Base-by-base conservation (phyloP, 257 asterid genomes). In the Rauvolfia tetraphylla region DNA sequence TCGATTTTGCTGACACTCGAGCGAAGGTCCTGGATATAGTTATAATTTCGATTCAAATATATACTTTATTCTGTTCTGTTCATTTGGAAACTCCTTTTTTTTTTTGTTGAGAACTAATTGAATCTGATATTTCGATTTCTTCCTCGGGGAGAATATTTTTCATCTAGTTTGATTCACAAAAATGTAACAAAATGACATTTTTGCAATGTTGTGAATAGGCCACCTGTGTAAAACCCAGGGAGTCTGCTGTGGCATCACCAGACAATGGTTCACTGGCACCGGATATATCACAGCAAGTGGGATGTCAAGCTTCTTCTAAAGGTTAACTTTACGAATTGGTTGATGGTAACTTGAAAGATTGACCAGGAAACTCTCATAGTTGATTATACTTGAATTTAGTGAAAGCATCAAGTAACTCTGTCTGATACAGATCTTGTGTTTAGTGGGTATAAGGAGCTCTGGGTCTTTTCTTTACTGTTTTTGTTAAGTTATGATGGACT, bases 241-340 rank as follows among this genome's bases (percentile, higher is more conserved):
- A 41, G 46, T 41, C 46, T 46, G 80, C 83, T 36, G 82, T 81
- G 10, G 76, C 65, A 27, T 85, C 71, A 31, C 74, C 89, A 20
- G 95, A 84, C 76, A 68, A 79, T 71, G 86, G 86, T 38, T 77
- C 93, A 56, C 87, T 85, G 79, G 85, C 80, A 23, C 79, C 91
- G 7, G 78, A 67, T 75, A 72, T 87, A 4, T 75, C 91, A 5
- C 88, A 84, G 41, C 71, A 62, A 22, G 84, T 76, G 39, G 87
- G 75, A 78, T 77, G 85, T 79, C 87, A 78, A 65, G 80, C 80
- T 79, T 44, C 73, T 53, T 59, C 68, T 66, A 81, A 79, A 82
- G 89, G 93, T 86, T 42, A 39, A 84, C 15, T 25, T 49, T 22
- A 27, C 31, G 76, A 38, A 33, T 49, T 14, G 75, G 25, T 41